Percentiles rank a stretch among this genome's conserved stretches.
Conservation (phyloP, 441 rosid genomes). For the Cnidoscolus chayamansa region DNA sequence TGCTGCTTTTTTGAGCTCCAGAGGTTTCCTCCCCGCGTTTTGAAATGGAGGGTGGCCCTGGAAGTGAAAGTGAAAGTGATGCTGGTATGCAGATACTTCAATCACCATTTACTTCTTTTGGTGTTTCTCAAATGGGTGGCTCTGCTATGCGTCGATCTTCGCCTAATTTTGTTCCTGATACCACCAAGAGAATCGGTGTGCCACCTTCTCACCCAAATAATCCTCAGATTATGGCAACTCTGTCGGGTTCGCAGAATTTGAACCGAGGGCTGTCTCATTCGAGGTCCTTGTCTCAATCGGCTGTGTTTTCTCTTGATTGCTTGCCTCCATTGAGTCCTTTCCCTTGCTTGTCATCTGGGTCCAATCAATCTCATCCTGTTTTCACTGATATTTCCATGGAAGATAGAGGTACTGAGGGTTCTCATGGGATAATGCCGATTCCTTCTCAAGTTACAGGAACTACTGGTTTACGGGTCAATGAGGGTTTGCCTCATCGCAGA, state of each 20-base stretch:
- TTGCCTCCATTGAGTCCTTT: slow-evolving; percentile 76
- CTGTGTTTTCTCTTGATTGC: slow-evolving; percentile 64
- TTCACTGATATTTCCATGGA: slow-evolving; percentile 56
- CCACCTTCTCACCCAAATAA: slow-evolving; percentile 82
- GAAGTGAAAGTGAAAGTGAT: not conserved
- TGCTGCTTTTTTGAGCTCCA: not conserved
- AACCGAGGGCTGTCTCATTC: slow-evolving; percentile 57
- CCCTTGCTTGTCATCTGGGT: slow-evolving; percentile 35
- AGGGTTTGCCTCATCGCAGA: slow-evolving; percentile 70
- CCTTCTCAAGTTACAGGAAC: not conserved
- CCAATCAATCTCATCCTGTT: slow-evolving; percentile 37
- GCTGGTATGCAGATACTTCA: slow-evolving; percentile 51
- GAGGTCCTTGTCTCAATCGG: slow-evolving; percentile 71
- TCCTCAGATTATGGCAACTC: slow-evolving; percentile 61
- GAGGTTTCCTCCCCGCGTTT: not conserved
- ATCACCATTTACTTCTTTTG: slow-evolving; percentile 43
- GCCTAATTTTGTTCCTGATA: slow-evolving; percentile 36
- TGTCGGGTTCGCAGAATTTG: slow-evolving; percentile 48
- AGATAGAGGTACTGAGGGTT: slow-evolving; percentile 41
- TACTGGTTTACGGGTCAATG: slow-evolving; percentile 40
- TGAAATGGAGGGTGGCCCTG: slow-evolving; percentile 1
- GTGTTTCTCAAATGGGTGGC: slow-evolving; percentile 10
- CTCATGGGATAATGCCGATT: slow-evolving; percentile 27
- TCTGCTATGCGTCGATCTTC: slow-evolving; percentile 29
- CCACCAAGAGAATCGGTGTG: slow-evolving; percentile 56